Evolutionary conservation across 164 flowering plant genomes (phyloP), one percentile per base, ranked within the genome.

Genomic region (Magnolia officinalis): DNA sequence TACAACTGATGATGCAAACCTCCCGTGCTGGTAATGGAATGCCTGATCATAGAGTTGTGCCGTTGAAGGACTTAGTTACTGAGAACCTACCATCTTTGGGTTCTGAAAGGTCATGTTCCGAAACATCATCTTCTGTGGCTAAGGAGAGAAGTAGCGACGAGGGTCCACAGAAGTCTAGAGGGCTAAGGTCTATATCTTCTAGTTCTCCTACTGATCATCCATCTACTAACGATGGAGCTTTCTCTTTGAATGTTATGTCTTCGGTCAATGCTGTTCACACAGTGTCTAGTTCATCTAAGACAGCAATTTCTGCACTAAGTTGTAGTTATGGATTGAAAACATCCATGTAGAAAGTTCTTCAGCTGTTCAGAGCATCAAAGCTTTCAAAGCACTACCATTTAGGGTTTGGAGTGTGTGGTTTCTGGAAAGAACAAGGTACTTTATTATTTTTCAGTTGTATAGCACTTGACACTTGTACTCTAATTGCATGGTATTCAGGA

Each of bases 341-440:
- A 50, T 90, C 94, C 20, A 75, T 86, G 75, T 65, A 70, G 81
- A 95, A 89, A 81, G 96, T 84, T 76, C 88, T 88, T 74, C 96
- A 90, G 77, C 90, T 87, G 72, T 79, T 88, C 64, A 87, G 72
- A 80, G 80, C 78, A 52, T 81, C 93, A 45, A 91, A 86, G 72
- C 76, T 77, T 50, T 81, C 87, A 58, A 86, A 87, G 70, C 81
- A 79, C 24, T 21, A 81, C 14, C 70, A 18, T 18, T 50, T 50
- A 23, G 78, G 71, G 49, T 72, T 23, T 78, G 90, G 81, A n/a
- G 52, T 78, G 72, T 80, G 97, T 83, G 70, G 72, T 31, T 75
- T 74, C 80, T 69, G 87, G 82, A 71, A 87, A 79, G 81, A 81
- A 81, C 78, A 86, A 90, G 94, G 97, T 90, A 14, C 77, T 14